phyloP scores from a whole-genome alignment of 768 basidiomycete species.

The Russula virescens region DNA sequence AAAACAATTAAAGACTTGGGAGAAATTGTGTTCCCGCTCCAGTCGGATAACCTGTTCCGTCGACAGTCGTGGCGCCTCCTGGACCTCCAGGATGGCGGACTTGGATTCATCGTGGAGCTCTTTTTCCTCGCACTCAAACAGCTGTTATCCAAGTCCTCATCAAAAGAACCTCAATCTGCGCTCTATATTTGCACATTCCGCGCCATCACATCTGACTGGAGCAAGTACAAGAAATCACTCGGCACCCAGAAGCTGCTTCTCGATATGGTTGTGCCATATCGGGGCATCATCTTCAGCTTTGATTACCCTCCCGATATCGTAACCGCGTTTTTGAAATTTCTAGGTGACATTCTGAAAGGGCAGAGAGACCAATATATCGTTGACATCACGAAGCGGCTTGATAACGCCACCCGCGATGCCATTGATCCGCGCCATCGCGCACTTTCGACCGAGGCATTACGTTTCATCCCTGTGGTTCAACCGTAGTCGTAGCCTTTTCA shows the following conservation, averaged over 20 bases:
- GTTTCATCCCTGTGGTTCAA: too few relatives aligned
- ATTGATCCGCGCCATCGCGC: too few relatives aligned
- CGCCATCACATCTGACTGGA: background rate
- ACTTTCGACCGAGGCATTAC: too few relatives aligned
- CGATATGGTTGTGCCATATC: background rate
- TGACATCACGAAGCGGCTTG: background rate
- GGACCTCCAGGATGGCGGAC: background rate
- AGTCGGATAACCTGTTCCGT: background rate
- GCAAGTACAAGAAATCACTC: background rate
- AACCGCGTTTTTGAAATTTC: background rate
- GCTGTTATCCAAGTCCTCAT: background rate
- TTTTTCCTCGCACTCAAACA: background rate
- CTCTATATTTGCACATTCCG: background rate
- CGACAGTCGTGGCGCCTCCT: background rate
- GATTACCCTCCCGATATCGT: background rate
- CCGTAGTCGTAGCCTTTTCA: too few relatives aligned
- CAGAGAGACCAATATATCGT: background rate
- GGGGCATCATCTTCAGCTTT: background rate
- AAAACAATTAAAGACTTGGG: background rate
- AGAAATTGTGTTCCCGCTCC: background rate
- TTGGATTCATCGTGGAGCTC: background rate
- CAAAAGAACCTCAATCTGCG: background rate
- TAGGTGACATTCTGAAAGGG: background rate
- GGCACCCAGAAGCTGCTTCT: constrained; percentile 4
- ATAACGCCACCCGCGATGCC: too few relatives aligned